Conservation (phyloP, 2,329 filamentous ascomycete genomes). For the Aschersonia sp. region DNA sequence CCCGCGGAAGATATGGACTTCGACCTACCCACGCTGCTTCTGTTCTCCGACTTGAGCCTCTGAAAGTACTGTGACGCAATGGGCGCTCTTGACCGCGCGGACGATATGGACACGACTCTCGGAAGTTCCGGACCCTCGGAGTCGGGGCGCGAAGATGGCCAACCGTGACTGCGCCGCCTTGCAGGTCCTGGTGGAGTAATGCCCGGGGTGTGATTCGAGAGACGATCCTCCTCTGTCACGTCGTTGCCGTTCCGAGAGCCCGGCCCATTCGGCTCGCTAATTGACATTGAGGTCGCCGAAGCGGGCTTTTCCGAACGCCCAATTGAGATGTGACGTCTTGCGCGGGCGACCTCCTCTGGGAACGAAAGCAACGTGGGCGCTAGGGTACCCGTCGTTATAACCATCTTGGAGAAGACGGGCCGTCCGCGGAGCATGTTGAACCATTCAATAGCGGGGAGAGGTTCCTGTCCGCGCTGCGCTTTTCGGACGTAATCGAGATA, state of each 20-base stretch:
- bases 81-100: slow-evolving; percentile 5
- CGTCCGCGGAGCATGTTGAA: slow-evolving; percentile 17
- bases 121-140: slow-evolving; percentile 8
- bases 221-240: slow-evolving; percentile 3
- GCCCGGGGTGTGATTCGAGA: neutral
- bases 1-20: slow-evolving; percentile 6
- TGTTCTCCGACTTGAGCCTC: slow-evolving; percentile 7
- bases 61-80: slow-evolving; percentile 11
- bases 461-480: slow-evolving; percentile 10
- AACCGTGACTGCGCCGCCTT: neutral
- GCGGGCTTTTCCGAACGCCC: neutral
- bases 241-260: neutral
- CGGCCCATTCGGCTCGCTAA: neutral
- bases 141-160: neutral
- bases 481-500: slow-evolving; percentile 26
- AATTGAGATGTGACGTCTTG: slow-evolving; percentile 1
- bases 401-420: slow-evolving; percentile 14
- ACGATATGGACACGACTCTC: slow-evolving; percentile 6
- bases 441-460: slow-evolving; percentile 26
- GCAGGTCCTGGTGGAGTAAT: neutral
- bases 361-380: slow-evolving; percentile 18
- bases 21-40: slow-evolving; percentile 3
- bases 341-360: slow-evolving; percentile 14
- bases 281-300: neutral
- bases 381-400: slow-evolving; percentile 22